phyloP scores from a whole-genome alignment of 2,329 filamentous ascomycete species.

The Trichoderma lentiforme region DNA sequence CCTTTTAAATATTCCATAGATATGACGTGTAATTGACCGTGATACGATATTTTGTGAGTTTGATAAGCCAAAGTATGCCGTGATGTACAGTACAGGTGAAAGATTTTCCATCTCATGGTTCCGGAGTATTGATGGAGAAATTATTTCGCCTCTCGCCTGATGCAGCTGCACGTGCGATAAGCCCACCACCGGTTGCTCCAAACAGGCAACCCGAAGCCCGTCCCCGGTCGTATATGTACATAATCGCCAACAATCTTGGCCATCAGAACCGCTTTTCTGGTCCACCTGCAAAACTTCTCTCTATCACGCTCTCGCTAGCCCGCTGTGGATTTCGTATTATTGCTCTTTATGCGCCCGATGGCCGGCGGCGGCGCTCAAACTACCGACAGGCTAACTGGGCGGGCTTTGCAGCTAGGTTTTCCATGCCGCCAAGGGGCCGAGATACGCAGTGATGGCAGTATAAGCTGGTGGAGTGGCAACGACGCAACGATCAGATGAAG shows the following conservation, averaged over 20 bases:
- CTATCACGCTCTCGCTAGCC: background rate
- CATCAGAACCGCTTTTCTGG: conserved; percentile 14
- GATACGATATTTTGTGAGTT: background rate
- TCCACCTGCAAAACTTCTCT: conserved; percentile 16
- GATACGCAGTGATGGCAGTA: background rate
- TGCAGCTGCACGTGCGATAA: background rate
- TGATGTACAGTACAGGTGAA: background rate
- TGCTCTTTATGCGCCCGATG: conserved; percentile 2
- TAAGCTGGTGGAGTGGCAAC: background rate
- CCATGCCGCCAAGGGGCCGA: background rate
- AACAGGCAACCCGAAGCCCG: conserved; percentile 2
- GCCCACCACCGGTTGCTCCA: background rate
- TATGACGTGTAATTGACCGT: background rate
- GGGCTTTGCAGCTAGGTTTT: background rate
- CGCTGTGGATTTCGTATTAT: background rate
- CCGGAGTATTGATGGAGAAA: conserved; percentile 6
- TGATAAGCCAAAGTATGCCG: background rate
- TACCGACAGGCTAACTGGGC: conserved; percentile 12
- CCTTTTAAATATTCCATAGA: background rate
- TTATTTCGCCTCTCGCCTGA: background rate
- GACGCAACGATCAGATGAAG: background rate
- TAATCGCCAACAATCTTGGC: background rate
- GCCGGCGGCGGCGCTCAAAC: background rate
- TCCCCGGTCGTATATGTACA: background rate
- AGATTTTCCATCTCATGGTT: background rate